Evolutionary conservation across 345 rosid genomes (phyloP), one percentile per base, ranked within the genome.

Genomic region (Garcia nutans): DNA sequence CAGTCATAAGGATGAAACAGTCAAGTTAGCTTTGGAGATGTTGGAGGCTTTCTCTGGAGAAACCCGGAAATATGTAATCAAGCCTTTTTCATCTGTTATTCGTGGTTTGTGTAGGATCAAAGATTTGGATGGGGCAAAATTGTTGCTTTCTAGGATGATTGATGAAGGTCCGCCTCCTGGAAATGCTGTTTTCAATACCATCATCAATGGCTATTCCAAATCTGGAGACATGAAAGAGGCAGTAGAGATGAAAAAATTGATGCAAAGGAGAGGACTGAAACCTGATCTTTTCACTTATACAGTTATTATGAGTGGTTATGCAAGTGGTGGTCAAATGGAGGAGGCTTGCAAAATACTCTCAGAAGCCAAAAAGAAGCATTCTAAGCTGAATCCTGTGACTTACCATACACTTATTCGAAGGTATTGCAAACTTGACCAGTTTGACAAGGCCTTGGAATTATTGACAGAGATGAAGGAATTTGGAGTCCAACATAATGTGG

Each of bases 321-420:
- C 83, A 22, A 89, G 85, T 71, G 87, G 92, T 76, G 97, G 97
- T 49, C 77, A 84, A 66, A 90, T 94, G 96, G 87, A 86, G 12
- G 91, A 88, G 82, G 96, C 98, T 13, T 76, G 78, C 63, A 70
- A 81, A 72, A 63, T 91, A 41, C 82, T 92, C 8, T 77, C 78
- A 17, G 91, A 91, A 78, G 97, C 97, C 63, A 90, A 92, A 78
- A 85, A 80, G 87, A 92, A 87, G 63, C 93, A 94, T 84, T 65
- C 82, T 60, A 90, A 85, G 84, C 88, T 91, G 70, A 85, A 73
- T 76, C 88, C 90, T 2, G 93, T 83, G 56, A 91, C 91, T 8
- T 94, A 91, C 83, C 98, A 92, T 71, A 71, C 90, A 2, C 92
- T 92, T 22, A 90, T 92, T 79, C 83, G 97, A 17, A 94, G 97